Conservation (phyloP, 2,329 filamentous ascomycete species). For the Colletotrichum filicis region DNA sequence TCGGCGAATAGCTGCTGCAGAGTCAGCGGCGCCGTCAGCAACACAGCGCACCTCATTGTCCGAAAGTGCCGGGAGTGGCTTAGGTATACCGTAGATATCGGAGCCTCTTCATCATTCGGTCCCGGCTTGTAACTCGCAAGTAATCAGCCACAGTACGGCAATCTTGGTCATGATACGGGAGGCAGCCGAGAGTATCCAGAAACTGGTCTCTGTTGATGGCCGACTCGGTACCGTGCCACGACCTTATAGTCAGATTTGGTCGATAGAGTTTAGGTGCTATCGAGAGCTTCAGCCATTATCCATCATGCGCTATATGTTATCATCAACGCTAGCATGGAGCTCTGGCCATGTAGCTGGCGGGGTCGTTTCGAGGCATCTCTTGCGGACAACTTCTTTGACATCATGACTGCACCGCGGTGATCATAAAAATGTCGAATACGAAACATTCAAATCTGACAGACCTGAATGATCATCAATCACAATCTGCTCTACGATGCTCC, state of each 20-base stretch:
- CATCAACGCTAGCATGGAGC: slow-evolving; percentile 16
- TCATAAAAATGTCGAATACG: background rate
- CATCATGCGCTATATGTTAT: background rate
- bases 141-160: background rate
- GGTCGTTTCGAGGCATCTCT: background rate
- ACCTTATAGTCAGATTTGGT: background rate
- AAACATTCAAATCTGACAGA: background rate
- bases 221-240: background rate
- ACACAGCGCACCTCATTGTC: background rate
- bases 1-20: background rate
- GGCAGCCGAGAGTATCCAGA: background rate
- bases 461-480: too few species aligned
- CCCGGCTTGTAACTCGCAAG: background rate
- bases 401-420: too few species aligned
- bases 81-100: background rate
- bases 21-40: background rate
- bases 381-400: background rate
- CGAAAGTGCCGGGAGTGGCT: slow-evolving; percentile 8
- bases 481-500: background rate
- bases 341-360: slow-evolving; percentile 21
- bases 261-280: slow-evolving; percentile 2
- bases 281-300: slow-evolving; percentile 7
- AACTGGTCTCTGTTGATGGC: background rate
- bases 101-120: background rate
- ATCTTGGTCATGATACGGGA: background rate